These are phyloP conservation scores for Rubia balearica DNA, from an alignment of 305 asterid species.

Conservation along the genomic window DNA sequence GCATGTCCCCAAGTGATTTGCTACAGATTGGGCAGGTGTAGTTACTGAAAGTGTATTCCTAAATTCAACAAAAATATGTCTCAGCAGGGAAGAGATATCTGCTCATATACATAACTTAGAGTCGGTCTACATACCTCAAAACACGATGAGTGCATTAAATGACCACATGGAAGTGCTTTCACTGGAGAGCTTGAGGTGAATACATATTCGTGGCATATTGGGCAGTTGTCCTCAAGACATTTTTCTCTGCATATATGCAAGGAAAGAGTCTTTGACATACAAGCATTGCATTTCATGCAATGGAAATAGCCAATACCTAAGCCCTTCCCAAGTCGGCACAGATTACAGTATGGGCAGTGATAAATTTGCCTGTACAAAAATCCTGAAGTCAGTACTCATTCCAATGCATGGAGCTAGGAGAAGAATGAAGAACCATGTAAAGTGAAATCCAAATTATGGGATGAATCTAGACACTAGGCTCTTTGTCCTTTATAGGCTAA, in stretches of 20 bases:
- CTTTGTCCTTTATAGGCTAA: background rate
- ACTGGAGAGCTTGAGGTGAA: conserved; percentile 79
- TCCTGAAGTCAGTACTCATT: conserved; percentile 30
- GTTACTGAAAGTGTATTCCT: conserved; percentile 80
- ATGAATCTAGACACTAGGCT: background rate
- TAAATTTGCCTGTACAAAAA: conserved; percentile 66
- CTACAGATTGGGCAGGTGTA: conserved; percentile 87
- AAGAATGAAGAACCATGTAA: background rate
- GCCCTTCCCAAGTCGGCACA: conserved; percentile 88
- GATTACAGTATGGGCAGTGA: conserved; percentile 93
- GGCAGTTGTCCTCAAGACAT: conserved; percentile 84
- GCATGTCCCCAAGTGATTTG: conserved; percentile 95
- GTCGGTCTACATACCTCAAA: conserved; percentile 50
- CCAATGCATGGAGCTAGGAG: background rate
- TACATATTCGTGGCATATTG: conserved; percentile 81
- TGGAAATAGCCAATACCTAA: conserved; percentile 81
- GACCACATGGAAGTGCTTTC: conserved; percentile 86
- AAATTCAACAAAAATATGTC: conserved; percentile 21
- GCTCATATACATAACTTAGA: conserved; percentile 3
- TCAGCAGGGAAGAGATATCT: conserved; percentile 15
- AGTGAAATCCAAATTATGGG: background rate
- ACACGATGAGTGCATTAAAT: conserved; percentile 85
- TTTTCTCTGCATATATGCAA: conserved; percentile 77
- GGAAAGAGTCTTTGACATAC: conserved; percentile 63
- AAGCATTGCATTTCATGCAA: conserved; percentile 94